phyloP scores from a whole-genome alignment of 129 eudicot species.

The Rutidosis leptorrhynchoides region DNA sequence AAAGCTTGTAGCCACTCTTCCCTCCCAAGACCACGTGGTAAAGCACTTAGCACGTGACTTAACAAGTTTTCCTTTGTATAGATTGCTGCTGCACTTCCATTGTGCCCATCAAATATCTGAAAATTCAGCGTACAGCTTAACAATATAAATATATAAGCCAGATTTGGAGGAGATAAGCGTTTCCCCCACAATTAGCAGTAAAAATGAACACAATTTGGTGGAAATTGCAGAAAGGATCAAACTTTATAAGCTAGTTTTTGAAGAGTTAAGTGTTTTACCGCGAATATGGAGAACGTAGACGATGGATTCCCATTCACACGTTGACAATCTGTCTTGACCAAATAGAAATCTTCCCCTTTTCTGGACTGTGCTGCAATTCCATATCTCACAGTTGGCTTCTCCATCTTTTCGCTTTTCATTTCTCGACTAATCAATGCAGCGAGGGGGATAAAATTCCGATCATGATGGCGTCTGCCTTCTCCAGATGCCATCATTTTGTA shows the following conservation, averaged over 20 bases:
- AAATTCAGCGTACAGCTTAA: slow-evolving; percentile 10
- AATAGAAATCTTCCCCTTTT: slow-evolving; percentile 85
- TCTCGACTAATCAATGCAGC: slow-evolving; percentile 80
- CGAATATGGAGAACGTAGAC: slow-evolving; percentile 75
- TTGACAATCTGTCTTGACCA: slow-evolving; percentile 75
- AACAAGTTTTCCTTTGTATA: slow-evolving; percentile 71
- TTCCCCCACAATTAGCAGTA: background rate
- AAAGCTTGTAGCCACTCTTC: slow-evolving; percentile 96
- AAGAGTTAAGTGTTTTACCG: slow-evolving; percentile 39
- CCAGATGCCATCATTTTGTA: too few relatives aligned
- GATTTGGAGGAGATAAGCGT: background rate
- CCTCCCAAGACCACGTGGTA: slow-evolving; percentile 82
- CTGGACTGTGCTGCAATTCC: slow-evolving; percentile 82
- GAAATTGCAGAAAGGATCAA: too few relatives aligned
- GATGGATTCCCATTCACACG: slow-evolving; percentile 66
- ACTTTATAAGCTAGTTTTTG: too few relatives aligned
- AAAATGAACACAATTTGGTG: background rate
- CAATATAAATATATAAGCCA: background rate
- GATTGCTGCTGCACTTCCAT: slow-evolving; percentile 89
- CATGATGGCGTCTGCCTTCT: too few relatives aligned
- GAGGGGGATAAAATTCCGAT: slow-evolving; percentile 69
- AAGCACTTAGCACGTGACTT: slow-evolving; percentile 62
- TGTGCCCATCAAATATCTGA: slow-evolving; percentile 92
- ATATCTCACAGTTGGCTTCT: slow-evolving; percentile 67
- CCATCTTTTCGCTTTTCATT: slow-evolving; percentile 82